Evolutionary conservation across 179 eudicot genomes (phyloP).

Genomic region (Silene noctiflora): DNA sequence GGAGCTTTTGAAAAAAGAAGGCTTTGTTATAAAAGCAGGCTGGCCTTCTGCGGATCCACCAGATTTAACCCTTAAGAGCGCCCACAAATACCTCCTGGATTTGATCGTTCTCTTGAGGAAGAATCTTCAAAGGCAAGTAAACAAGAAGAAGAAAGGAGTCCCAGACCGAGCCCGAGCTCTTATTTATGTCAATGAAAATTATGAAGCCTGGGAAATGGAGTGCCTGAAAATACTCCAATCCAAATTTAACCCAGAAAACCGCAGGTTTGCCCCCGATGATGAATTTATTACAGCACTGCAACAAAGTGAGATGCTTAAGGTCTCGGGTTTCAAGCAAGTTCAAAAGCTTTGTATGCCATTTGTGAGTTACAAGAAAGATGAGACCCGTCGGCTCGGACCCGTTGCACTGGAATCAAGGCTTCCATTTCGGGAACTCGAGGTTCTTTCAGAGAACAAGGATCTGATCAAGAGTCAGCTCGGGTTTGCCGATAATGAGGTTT

Average conservation of each 20-base stretch:
- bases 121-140: slow-evolving; percentile 63
- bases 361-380: slow-evolving; percentile 72
- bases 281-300: slow-evolving; percentile 60
- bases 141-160: slow-evolving; percentile 39
- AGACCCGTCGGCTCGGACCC: slow-evolving; percentile 58
- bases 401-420: slow-evolving; percentile 70
- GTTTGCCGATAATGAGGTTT: slow-evolving; percentile 50
- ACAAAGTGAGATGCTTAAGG: slow-evolving; percentile 43
- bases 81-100: slow-evolving; percentile 72
- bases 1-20: slow-evolving; percentile 65
- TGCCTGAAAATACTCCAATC: slow-evolving; percentile 59
- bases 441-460: slow-evolving; percentile 56
- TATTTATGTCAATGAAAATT: slow-evolving; percentile 65
- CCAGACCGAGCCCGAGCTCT: slow-evolving; percentile 35
- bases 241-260: slow-evolving; percentile 38
- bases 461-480: slow-evolving; percentile 71
- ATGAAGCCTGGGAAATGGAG: slow-evolving; percentile 79
- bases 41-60: slow-evolving; percentile 66
- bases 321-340: slow-evolving; percentile 54
- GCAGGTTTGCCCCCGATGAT: slow-evolving; percentile 62
- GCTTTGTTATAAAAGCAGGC: slow-evolving; percentile 67
- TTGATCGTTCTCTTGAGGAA: slow-evolving; percentile 65
- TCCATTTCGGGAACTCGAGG: slow-evolving; percentile 73
- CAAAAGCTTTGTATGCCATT: slow-evolving; percentile 87
- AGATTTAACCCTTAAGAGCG: slow-evolving; percentile 62